Evolutionary conservation across 2,329 filamentous ascomycete genomes (phyloP), one percentile per base, ranked within the genome.

Genomic region (Xylariaceae sp.): DNA sequence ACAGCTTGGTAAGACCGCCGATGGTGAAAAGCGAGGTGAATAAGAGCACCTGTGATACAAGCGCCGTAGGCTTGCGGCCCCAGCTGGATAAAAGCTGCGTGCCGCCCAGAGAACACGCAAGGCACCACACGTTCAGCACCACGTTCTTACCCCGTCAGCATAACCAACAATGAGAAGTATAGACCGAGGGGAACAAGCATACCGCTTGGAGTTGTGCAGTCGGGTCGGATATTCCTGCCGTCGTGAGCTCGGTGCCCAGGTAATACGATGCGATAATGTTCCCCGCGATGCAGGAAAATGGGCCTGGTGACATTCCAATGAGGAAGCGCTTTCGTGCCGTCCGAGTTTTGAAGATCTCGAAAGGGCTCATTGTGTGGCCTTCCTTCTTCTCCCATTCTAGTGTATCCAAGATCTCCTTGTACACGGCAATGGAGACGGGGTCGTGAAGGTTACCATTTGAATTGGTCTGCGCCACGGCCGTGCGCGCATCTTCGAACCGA

Each of bases 61-160:
- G 62, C 3, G 76, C 78, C 1, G 74, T 76, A 1, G 73, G 69
- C 55, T 78, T 80, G 8, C 80, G 75, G 6, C 80, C 80, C 71
- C 76, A 75, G 21, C 47, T 67, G 12, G 76, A 74, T 0, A 71
- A 69, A 5, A 80, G 68, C 4, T 75, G 73, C 1, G 79, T 81
- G 0, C 80, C 80, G 2, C 67, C 34, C 0, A 82, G 64, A 26
- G 73, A 68, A 51, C 74, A 76, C 4, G 69, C 65, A 0, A 83
- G 69, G 50, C 78, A 82, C 74, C 75, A 83, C 2, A 74, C 76
- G 53, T 81, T 82, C n/a, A 83, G 69, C 1, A 82, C 75, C 29
- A 83, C 76, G 37, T 82, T 83, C 66, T 72, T 29, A 33, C 23
- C 6, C n/a, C 3, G 44, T 62, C 52, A 47, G 50, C 12, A 34